Conservation (phyloP, 352 stramenopile genomes). For the Phytopythium ostracodes region DNA sequence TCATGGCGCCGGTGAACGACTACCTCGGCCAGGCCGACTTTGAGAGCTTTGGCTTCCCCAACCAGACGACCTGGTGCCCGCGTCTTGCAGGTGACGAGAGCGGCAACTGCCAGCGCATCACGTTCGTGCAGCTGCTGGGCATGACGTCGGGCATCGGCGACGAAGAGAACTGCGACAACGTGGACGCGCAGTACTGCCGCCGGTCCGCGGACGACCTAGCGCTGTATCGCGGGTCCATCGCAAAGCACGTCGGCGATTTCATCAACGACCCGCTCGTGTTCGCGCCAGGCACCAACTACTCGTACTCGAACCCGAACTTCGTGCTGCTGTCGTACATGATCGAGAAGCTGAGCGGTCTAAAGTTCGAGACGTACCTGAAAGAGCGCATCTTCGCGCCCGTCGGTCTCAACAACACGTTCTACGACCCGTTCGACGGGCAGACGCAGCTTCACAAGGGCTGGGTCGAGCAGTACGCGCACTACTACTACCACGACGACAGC, state of each 20-base stretch:
- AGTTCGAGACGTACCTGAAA: constrained; percentile 34
- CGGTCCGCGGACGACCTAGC: constrained; percentile 13
- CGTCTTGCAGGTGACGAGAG: constrained; percentile 8
- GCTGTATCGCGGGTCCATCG: constrained; percentile 27
- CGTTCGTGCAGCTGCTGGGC: constrained; percentile 59
- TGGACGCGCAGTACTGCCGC: constrained; percentile 6
- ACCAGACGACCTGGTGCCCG: constrained; percentile 50
- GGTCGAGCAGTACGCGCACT: constrained; percentile 54
- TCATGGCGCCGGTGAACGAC: constrained; percentile 26
- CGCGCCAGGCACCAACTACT: constrained; percentile 41
- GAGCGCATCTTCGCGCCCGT: constrained; percentile 32
- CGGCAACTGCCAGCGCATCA: constrained; percentile 40
- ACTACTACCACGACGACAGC: constrained; percentile 26
- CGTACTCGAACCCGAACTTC: constrained; percentile 50
- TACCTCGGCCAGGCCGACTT: constrained; percentile 42
- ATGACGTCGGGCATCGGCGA: constrained; percentile 52
- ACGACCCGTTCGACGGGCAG: constrained; percentile 35
- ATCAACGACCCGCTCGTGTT: constrained; percentile 54
- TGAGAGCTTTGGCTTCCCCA: constrained; percentile 35
- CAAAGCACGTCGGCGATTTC: constrained; percentile 33
- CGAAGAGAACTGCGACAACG: constrained; percentile 23
- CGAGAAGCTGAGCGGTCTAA: constrained; percentile 47
- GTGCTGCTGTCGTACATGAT: constrained; percentile 58
- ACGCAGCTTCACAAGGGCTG: constrained; percentile 22
- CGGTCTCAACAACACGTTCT: constrained; percentile 38